Conservation (phyloP, 805 yeast genomes). For the Saturnispora mendoncae region DNA sequence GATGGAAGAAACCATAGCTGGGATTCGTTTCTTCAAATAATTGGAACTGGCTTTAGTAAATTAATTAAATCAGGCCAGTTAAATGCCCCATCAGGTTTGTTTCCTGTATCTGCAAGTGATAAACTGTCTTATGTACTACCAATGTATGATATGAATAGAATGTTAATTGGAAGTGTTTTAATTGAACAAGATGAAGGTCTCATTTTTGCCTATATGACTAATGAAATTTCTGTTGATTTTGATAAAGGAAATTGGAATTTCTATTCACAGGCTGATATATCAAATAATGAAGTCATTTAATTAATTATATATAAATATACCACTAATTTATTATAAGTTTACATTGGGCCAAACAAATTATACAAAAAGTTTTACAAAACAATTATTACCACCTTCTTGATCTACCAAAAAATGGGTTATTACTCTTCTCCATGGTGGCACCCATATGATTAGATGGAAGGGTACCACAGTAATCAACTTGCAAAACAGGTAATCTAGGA, state of each 20-base stretch:
- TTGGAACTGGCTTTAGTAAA: slow-evolving; percentile 10
- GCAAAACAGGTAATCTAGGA: slow-evolving; percentile 53
- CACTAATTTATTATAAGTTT: background rate
- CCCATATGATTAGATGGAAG: slow-evolving; percentile 46
- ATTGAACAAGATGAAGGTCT: slow-evolving; percentile 13
- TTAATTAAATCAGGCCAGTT: slow-evolving; percentile 3
- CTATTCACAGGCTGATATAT: background rate
- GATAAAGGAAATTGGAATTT: slow-evolving; percentile 4
- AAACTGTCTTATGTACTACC: slow-evolving; percentile 8
- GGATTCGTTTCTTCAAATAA: slow-evolving; percentile 3
- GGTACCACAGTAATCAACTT: slow-evolving; percentile 67
- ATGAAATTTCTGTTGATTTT: slow-evolving; percentile 1
- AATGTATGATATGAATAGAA: slow-evolving; percentile 13
- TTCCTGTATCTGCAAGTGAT: slow-evolving; percentile 8
- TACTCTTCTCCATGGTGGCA: slow-evolving; percentile 7
- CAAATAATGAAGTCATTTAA: background rate
- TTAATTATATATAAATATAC: background rate
- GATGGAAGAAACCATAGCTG: background rate
- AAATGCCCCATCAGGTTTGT: background rate
- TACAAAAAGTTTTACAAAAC: background rate
- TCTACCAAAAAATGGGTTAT: slow-evolving; percentile 3
- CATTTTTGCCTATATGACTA: background rate
- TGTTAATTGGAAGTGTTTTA: slow-evolving; percentile 11
- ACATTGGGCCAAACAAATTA: background rate
- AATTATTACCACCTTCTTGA: slow-evolving; percentile 6